phyloP scores from a whole-genome alignment of 306 rosid species.

The Prunus armeniaca region DNA sequence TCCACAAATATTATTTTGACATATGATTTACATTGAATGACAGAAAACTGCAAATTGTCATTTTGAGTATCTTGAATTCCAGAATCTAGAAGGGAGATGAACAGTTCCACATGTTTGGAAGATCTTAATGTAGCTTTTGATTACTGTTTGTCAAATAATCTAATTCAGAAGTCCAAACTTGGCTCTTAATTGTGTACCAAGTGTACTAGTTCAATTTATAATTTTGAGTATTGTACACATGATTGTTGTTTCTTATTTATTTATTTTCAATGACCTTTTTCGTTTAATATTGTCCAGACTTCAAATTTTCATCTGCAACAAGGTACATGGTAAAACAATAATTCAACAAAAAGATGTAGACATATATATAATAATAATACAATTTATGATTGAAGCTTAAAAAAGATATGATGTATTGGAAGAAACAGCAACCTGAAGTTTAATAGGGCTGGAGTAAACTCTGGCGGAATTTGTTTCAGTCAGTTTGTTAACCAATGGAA shows the following conservation, averaged over 20 bases:
- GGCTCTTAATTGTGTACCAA: no score
- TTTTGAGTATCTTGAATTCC: not conserved
- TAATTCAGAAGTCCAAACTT: no score
- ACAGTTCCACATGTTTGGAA: not conserved
- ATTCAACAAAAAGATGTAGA: not conserved
- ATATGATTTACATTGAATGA: not conserved
- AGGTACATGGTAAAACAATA: not conserved
- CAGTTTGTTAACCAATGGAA: constrained; percentile 74
- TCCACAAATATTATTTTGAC: not conserved
- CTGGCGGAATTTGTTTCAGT: constrained; percentile 69
- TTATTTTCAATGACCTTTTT: not conserved
- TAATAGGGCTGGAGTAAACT: constrained; percentile 74
- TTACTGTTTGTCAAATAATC: not conserved
- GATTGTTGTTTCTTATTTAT: not conserved
- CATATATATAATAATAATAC: not conserved
- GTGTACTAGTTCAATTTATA: not conserved
- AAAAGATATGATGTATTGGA: not conserved
- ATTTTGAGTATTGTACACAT: not conserved
- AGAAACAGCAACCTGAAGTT: constrained; percentile 66
- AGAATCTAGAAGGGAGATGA: not conserved
- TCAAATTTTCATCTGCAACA: not conserved
- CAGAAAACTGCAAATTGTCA: not conserved
- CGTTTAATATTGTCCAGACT: not conserved
- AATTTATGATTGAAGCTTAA: not conserved
- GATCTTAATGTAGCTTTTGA: not conserved